Percentiles rank a stretch among this genome's conserved stretches.
Conservation (phyloP, 257 asterid genomes). For the Leptodermis oblonga region DNA sequence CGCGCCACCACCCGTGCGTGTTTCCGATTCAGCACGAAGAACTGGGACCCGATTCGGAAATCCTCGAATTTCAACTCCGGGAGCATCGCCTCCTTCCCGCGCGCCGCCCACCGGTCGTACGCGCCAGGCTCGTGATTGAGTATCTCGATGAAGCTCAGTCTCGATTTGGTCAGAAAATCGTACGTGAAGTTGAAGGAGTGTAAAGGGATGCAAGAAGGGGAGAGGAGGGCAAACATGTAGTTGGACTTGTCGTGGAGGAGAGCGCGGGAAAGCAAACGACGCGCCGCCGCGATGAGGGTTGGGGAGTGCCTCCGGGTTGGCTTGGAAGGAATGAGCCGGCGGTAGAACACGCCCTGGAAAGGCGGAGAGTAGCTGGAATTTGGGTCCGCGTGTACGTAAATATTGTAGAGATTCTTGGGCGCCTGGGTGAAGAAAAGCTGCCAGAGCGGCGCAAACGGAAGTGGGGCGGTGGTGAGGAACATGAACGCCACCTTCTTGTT, state of each 20-base stretch:
- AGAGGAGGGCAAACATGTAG: constrained; percentile 61
- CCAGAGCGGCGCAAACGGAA: constrained; percentile 76
- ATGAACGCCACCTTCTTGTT: constrained; percentile 67
- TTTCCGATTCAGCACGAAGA: constrained; percentile 50
- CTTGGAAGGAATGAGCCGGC: constrained; percentile 48
- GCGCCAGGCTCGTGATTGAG: constrained; percentile 59
- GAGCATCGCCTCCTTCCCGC: constrained; percentile 59
- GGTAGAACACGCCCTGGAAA: constrained; percentile 49
- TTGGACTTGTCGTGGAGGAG: constrained; percentile 60
- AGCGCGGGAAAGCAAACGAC: constrained; percentile 57
- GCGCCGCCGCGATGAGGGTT: constrained; percentile 59
- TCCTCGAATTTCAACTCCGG: constrained; percentile 58
- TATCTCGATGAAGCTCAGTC: constrained; percentile 57
- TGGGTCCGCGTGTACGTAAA: constrained; percentile 67
- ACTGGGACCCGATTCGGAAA: constrained; percentile 86
- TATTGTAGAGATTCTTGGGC: constrained; percentile 40
- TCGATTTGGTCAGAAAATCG: constrained; percentile 24
- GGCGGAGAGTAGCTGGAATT: constrained; percentile 30
- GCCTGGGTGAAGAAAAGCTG: constrained; percentile 55
- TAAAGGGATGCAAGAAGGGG: constrained; percentile 62
- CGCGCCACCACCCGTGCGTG: constrained; percentile 55
- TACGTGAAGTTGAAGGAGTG: constrained; percentile 53
- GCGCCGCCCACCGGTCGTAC: constrained; percentile 71
- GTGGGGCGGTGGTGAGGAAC: constrained; percentile 64
- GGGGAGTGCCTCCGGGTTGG: constrained; percentile 69